Evolutionary conservation across 1,284 basidiomycete genomes (phyloP).

Genomic region (Pholiota adiposa): DNA sequence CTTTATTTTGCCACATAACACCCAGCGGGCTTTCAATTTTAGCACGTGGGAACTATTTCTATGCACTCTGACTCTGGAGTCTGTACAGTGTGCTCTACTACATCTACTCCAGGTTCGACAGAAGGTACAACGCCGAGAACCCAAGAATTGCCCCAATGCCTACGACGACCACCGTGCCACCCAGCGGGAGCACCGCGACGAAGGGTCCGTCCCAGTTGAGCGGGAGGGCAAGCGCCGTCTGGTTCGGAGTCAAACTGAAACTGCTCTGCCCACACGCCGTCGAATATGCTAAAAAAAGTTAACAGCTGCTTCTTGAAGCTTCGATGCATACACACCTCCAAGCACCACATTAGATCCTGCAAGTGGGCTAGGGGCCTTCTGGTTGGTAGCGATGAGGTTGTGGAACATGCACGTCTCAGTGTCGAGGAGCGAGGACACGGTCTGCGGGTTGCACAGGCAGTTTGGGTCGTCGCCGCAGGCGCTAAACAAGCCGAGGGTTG

Average conservation of each 20-base stretch:
- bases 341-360: conserved; percentile 62
- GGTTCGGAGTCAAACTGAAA: conserved; percentile 37
- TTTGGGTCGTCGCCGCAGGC: conserved; percentile 43
- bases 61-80: too few relatives aligned
- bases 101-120: conserved; percentile 40
- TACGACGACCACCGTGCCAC: conserved; percentile 49
- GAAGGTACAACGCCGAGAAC: conserved; percentile 45
- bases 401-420: conserved; percentile 72
- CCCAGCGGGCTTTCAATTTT: conserved; percentile 34
- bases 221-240: conserved; percentile 49
- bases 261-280: conserved; percentile 46
- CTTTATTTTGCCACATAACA: conserved; percentile 28
- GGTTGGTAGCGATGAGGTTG: conserved; percentile 53
- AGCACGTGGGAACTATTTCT: conserved; percentile 27
- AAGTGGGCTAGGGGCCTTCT: conserved; percentile 48
- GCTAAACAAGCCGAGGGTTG: conserved; percentile 39
- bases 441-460: conserved; percentile 56
- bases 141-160: conserved; percentile 52
- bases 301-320: not conserved
- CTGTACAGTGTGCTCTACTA: too few relatives aligned
- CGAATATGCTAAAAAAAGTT: conserved; percentile 47
- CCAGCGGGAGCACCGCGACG: conserved; percentile 44
- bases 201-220: conserved; percentile 63
- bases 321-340: conserved; percentile 43
- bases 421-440: conserved; percentile 42